Evolutionary conservation across 495 filamentous ascomycete genomes (phyloP).

Genomic region (Choiromyces venosus): DNA sequence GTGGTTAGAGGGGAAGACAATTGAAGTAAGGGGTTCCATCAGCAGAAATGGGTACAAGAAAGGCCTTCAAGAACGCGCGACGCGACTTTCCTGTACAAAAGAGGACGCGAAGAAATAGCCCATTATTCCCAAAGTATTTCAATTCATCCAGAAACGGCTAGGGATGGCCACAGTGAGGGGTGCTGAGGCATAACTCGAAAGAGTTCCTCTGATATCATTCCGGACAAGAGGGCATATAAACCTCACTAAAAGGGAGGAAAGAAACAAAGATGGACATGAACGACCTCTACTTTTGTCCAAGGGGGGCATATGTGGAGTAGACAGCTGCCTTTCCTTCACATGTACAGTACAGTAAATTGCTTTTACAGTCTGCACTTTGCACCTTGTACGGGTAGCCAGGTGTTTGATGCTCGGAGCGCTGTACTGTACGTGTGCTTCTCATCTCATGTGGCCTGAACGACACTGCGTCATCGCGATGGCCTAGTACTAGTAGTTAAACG

Average conservation of each 20-base stretch:
- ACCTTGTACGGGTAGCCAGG: not conserved
- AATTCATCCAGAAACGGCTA: not conserved
- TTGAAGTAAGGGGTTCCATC: conserved; percentile 16
- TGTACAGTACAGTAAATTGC: not conserved
- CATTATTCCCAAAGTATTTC: conserved; percentile 13
- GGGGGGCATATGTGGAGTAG: not conserved
- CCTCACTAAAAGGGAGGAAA: not conserved
- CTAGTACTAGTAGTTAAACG: not conserved
- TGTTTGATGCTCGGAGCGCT: not conserved
- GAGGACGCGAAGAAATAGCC: conserved; percentile 34
- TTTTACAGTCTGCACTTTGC: no score
- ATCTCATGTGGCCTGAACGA: conserved; percentile 1
- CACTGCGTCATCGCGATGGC: not conserved
- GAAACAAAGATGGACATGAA: not conserved
- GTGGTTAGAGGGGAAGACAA: conserved; percentile 28
- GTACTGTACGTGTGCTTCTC: not conserved
- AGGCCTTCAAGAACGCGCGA: conserved; percentile 22
- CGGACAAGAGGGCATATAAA: not conserved
- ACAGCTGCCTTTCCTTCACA: not conserved
- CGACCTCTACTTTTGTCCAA: not conserved
- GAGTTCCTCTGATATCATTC: not conserved
- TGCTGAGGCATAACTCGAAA: not conserved
- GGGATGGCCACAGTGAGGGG: not conserved
- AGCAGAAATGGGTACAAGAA: conserved; percentile 34
- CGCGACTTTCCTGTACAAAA: conserved; percentile 16